Percentiles rank a stretch among this genome's conserved stretches.
Evolutionary conservation across 1,139 yeast species (phyloP).

Genomic region (Debaryomycetaceae sp.): DNA sequence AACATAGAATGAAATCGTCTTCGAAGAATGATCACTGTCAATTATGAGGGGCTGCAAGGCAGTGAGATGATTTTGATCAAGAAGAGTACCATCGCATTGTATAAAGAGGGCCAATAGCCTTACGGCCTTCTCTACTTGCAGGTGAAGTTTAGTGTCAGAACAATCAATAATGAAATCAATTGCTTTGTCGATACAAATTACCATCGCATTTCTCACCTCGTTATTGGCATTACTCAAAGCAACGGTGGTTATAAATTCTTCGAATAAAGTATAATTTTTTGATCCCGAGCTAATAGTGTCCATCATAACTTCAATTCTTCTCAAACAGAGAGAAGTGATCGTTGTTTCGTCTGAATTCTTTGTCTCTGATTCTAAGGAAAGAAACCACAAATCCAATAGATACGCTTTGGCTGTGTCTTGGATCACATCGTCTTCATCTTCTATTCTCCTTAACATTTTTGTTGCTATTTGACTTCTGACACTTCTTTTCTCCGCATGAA

Average conservation of each 20-base stretch:
- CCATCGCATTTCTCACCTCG: conserved; percentile 13
- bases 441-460: conserved; percentile 50
- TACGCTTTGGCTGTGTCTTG: conserved; percentile 40
- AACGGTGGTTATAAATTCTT: conserved; percentile 38
- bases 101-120: conserved; percentile 53
- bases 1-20: conserved; percentile 40
- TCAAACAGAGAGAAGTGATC: conserved; percentile 1
- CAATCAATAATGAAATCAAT: conserved; percentile 27
- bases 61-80: conserved; percentile 63
- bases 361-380: conserved; percentile 10
- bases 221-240: conserved; percentile 25
- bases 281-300: conserved; percentile 31
- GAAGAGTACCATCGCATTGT: conserved; percentile 45
- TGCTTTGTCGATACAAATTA: conserved; percentile 19
- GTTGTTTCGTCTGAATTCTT: conserved; percentile 3
- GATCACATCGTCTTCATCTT: conserved; percentile 68
- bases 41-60: conserved; percentile 58
- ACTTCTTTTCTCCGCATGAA: conserved; percentile 21
- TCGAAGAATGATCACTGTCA: conserved; percentile 39
- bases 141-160: conserved; percentile 12
- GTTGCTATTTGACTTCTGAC: conserved; percentile 46
- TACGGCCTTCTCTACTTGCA: conserved; percentile 31
- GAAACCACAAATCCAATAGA: conserved; percentile 47
- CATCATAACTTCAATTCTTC: conserved; percentile 28
- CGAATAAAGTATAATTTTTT: conserved; percentile 38